These are phyloP conservation scores for Aspergillus sp. DNA, from an alignment of 2,329 filamentous ascomycete genomes.

Conservation along the genomic window DNA sequence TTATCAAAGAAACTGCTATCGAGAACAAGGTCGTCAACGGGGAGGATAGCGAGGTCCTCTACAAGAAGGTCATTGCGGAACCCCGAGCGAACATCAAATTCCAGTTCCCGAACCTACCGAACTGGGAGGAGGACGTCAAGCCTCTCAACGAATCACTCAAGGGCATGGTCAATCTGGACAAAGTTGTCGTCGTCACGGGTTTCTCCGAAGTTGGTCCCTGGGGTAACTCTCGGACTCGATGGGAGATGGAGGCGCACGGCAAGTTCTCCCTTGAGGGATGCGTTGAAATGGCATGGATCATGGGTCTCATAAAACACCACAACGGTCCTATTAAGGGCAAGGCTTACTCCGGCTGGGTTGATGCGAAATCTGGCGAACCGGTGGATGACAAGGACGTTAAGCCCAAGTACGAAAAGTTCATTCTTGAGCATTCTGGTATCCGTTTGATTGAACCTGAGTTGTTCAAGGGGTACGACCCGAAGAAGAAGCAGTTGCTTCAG, in stretches of 20 bases:
- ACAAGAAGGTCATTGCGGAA: slow-evolving; percentile 92
- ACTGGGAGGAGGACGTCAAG: slow-evolving; percentile 89
- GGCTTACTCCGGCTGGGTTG: slow-evolving; percentile 95
- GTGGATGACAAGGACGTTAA: slow-evolving; percentile 99
- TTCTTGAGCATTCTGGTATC: slow-evolving; percentile 95
- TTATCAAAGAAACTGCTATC: slow-evolving; percentile 92
- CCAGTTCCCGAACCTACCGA: slow-evolving; percentile 85
- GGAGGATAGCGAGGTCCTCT: slow-evolving; percentile 85
- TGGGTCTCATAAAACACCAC: slow-evolving; percentile 99
- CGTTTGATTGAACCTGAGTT: slow-evolving; percentile 97
- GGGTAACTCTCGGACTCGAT: slow-evolving; percentile 97
- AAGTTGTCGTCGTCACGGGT: slow-evolving; percentile 95
- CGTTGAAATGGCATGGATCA: slow-evolving; percentile 99
- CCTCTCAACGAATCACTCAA: slow-evolving; percentile 87
- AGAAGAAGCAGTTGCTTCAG: slow-evolving; percentile 97
- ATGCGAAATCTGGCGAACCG: slow-evolving; percentile 89
- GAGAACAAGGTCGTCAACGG: slow-evolving; percentile 98
- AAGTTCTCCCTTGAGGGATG: slow-evolving; percentile 97
- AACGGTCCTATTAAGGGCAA: slow-evolving; percentile 96
- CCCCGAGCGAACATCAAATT: slow-evolving; percentile 98
- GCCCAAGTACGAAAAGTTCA: slow-evolving; percentile 94
- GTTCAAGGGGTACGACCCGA: slow-evolving; percentile 95
- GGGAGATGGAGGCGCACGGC: slow-evolving; percentile 98
- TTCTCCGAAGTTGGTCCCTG: slow-evolving; percentile 85
- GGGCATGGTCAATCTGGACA: slow-evolving; percentile 98